Percentiles rank a stretch among this genome's conserved stretches.
These are phyloP conservation scores for Cladosporium sp. DNA, from an alignment of 2,329 filamentous ascomycete genomes.

Conservation along the genomic window DNA sequence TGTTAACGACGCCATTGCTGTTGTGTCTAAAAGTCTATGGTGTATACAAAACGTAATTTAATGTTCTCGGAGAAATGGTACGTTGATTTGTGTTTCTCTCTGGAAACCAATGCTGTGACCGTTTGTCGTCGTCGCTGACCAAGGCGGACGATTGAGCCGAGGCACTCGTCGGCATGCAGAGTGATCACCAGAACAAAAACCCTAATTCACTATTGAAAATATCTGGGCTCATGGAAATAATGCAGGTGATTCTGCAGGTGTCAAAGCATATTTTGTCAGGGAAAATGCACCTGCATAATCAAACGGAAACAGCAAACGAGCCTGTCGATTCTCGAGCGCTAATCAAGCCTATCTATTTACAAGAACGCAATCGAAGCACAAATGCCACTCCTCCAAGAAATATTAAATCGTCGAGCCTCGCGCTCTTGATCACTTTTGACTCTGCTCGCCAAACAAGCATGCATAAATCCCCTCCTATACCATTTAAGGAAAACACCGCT, in stretches of 20 bases:
- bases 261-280: no score
- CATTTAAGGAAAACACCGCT: not conserved
- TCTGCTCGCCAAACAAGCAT: not conserved
- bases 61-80: not conserved
- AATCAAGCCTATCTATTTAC: not conserved
- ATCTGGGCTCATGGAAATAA: not conserved
- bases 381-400: not conserved
- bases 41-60: not conserved
- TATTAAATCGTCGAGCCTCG: not conserved
- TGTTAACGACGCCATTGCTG: conserved; percentile 9
- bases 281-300: no score
- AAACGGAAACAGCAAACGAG: not conserved
- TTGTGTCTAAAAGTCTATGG: not conserved
- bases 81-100: not conserved
- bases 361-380: not conserved
- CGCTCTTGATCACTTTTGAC: not conserved
- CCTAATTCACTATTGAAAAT: not conserved
- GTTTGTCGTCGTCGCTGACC: not conserved
- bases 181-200: not conserved
- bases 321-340: not conserved
- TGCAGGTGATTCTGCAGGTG: not conserved
- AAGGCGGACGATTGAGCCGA: not conserved
- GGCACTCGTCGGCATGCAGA: not conserved
- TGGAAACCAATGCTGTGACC: not conserved
- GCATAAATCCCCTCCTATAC: not conserved